Evolutionary conservation across 2,329 filamentous ascomycete genomes (phyloP).

Genomic region (Aspergillus glaucus): DNA sequence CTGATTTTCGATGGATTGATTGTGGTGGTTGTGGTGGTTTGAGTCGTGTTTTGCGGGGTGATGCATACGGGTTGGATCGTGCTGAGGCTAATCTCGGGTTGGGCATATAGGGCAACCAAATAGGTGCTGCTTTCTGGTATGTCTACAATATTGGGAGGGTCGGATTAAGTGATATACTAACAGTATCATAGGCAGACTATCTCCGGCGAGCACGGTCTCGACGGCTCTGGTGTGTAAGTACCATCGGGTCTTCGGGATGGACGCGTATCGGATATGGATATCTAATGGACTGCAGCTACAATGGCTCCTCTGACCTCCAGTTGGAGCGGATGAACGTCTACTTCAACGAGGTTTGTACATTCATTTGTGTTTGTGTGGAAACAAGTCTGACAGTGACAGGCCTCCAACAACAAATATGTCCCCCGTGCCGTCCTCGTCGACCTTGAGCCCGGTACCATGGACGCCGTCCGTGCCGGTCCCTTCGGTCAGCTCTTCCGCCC

Average conservation of each 20-base stretch:
- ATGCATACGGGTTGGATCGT: slow-evolving; percentile 6
- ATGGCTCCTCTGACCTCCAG: slow-evolving; percentile 96
- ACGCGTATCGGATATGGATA: slow-evolving; percentile 10
- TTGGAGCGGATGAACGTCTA: slow-evolving; percentile 99
- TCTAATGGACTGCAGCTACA: slow-evolving; percentile 61
- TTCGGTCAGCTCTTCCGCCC: slow-evolving; percentile 99
- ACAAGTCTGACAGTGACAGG: slow-evolving; percentile 9
- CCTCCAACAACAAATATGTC: slow-evolving; percentile 95
- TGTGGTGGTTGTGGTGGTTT: neutral
- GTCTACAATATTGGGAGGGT: slow-evolving; percentile 25
- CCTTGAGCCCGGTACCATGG: slow-evolving; percentile 99
- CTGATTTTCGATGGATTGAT: slow-evolving; percentile 2
- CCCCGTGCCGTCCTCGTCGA: slow-evolving; percentile 98
- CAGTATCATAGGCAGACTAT: slow-evolving; percentile 61
- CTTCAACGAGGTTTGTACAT: slow-evolving; percentile 74
- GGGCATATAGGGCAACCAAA: slow-evolving; percentile 87
- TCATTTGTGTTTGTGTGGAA: neutral
- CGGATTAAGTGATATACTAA: slow-evolving; percentile 30
- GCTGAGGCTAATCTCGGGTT: slow-evolving; percentile 21
- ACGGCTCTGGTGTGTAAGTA: slow-evolving; percentile 90
- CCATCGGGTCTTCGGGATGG: slow-evolving; percentile 4
- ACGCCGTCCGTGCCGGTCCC: slow-evolving; percentile 94
- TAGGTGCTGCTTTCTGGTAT: slow-evolving; percentile 98
- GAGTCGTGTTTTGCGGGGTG: slow-evolving; percentile 1
- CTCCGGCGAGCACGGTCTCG: slow-evolving; percentile 89